Evolutionary conservation across 1,284 basidiomycete species (phyloP).

Genomic region (Ustilago tritici): DNA sequence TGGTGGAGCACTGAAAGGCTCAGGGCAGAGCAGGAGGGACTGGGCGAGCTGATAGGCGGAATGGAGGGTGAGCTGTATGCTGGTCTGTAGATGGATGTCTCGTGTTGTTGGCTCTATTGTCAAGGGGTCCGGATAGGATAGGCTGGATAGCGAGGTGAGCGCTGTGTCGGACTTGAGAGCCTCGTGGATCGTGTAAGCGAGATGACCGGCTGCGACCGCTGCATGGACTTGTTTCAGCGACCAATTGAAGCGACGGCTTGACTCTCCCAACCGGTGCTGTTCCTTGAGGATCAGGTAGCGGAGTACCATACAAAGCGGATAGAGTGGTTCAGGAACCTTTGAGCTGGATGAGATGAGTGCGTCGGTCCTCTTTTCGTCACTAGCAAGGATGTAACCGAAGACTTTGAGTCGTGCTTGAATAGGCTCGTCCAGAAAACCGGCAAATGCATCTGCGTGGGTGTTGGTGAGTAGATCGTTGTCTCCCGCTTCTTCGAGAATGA

Average conservation of each 20-base stretch:
- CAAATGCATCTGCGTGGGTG: constrained; percentile 16
- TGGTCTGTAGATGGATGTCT: constrained; percentile 43
- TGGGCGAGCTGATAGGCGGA: constrained; percentile 44
- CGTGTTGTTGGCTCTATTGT: constrained; percentile 40
- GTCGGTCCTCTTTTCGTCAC: constrained; percentile 25
- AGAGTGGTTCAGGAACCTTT: constrained; percentile 22
- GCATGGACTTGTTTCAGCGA: constrained; percentile 45
- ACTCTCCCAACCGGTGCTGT: constrained; percentile 39
- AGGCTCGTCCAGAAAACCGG: constrained; percentile 38
- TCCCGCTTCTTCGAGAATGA: constrained; percentile 6
- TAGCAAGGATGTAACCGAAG: constrained; percentile 38
- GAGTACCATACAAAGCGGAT: constrained; percentile 43
- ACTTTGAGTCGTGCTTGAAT: constrained; percentile 26
- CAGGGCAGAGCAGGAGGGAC: constrained; percentile 40
- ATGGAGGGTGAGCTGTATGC: constrained; percentile 44
- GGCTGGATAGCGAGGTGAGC: constrained; percentile 14
- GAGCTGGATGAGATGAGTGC: constrained; percentile 13
- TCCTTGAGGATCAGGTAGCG: constrained; percentile 49
- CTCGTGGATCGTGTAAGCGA: constrained; percentile 29
- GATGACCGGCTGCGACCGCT: constrained; percentile 25
- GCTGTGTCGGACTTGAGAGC: constrained; percentile 28
- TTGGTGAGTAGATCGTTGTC: constrained; percentile 27
- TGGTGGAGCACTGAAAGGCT: constrained; percentile 32
- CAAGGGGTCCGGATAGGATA: constrained; percentile 23
- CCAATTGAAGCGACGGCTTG: constrained; percentile 44